Base-by-base conservation (phyloP, 768 basidiomycete species). In the Boletus tomentosulus region DNA sequence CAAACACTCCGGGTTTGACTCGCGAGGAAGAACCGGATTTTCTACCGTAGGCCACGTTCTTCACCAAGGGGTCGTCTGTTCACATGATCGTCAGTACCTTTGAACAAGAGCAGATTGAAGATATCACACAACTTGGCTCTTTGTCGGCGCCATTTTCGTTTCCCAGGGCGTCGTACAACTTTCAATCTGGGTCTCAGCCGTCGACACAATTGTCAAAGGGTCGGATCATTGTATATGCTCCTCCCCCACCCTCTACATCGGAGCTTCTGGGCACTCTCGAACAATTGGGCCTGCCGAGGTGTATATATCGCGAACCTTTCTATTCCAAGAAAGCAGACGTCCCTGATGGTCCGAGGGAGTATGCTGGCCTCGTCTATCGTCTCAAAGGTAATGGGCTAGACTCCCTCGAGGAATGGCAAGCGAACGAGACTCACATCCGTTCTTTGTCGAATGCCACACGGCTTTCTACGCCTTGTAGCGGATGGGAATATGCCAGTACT, bases 401-500 rank as follows among this genome's bases (percentile, higher is more conserved):
- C 24, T 71, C 70, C 33, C 72, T 95, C 9, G 78, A 85, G 24
- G 78, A 84, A 11, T 96, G 92, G 83, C 60, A 73, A 41, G 55
- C 53, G 37, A 46, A 16, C 25, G 53, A 57, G 24, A 48, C 31
- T 38, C 34, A 48, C 25, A 51, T 51, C 3, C 49, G 54, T 48
- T 48, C 46, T 19, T 6, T 53, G 28, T 50, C 38, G 16, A 41
- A 37, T 12, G 31, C 6, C 12, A 53, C 27, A n/a, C 51, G 44
- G 9, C 50, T 60, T 24, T 65, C 33, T 51, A 57, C 4, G 68
- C 72, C 56, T 65, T 83, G 37, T 42, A 68, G 73, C 25, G 89
- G 89, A 6, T 95, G 92, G 93, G 92, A 94, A 61, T 95, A 86
- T 70, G 85, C 84, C 0, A 75, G 80, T 48, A 64, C 66, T 51